These are phyloP conservation scores for Maudiozyma humilis DNA, from an alignment of 1,139 yeast genomes.

Conservation along the genomic window DNA sequence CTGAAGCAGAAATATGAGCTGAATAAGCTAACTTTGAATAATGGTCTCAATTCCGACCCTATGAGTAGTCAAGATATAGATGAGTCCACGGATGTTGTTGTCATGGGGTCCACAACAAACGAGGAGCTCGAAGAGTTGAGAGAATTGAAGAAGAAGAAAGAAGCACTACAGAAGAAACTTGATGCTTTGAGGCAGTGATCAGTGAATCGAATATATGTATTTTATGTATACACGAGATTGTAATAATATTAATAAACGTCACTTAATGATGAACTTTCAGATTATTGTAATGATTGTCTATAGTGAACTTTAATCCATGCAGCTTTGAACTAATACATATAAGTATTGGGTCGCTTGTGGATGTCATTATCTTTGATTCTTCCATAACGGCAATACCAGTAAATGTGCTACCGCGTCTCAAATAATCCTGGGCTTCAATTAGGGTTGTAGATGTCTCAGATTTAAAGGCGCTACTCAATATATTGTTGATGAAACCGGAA, in stretches of 20 bases:
- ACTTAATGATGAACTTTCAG: slow-evolving; percentile 14
- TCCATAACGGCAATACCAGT: slow-evolving; percentile 35
- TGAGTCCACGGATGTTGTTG: slow-evolving; percentile 21
- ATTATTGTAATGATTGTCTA: slow-evolving; percentile 31
- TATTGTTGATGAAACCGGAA: slow-evolving; percentile 19
- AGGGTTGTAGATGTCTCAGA: slow-evolving; percentile 19
- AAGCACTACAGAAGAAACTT: slow-evolving; percentile 30
- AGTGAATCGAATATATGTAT: background rate
- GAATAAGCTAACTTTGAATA: slow-evolving; percentile 30
- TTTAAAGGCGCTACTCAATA: slow-evolving; percentile 19
- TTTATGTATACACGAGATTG: slow-evolving; percentile 5
- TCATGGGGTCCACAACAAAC: slow-evolving; percentile 30
- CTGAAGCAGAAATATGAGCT: slow-evolving; percentile 32
- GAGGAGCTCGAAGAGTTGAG: slow-evolving; percentile 34
- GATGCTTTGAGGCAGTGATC: slow-evolving; percentile 5
- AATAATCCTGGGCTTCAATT: slow-evolving; percentile 28
- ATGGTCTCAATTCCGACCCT: slow-evolving; percentile 9
- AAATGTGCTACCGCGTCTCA: slow-evolving; percentile 33
- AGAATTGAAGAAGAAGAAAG: slow-evolving; percentile 33
- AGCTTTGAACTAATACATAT: slow-evolving; percentile 38
- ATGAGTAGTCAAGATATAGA: slow-evolving; percentile 7
- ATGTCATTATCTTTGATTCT: slow-evolving; percentile 33
- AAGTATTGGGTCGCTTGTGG: slow-evolving; percentile 39
- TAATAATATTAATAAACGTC: slow-evolving; percentile 5
- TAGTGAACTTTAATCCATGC: slow-evolving; percentile 29